Evolutionary conservation across 2,329 filamentous ascomycete genomes (phyloP), one percentile per base, ranked within the genome.

Genomic region (Chaetomiaceae sp.): DNA sequence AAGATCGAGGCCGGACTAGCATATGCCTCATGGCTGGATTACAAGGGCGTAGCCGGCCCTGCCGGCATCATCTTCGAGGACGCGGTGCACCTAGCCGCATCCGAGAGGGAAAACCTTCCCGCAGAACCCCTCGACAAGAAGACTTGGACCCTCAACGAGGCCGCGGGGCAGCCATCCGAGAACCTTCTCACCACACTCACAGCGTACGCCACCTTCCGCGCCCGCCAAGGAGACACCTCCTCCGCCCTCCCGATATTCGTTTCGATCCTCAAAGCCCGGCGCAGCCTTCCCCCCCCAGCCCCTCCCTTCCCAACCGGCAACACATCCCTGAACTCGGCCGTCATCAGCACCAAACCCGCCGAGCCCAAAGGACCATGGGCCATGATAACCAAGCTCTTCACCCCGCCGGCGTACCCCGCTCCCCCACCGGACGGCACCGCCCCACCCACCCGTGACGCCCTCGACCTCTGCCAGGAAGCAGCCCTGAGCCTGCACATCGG

Each of bases 401-500:
- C 61, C 14, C 75, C 79, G 5, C 81, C 86, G 0, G 71, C 76
- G 1, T 95, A 90, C 65, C 90, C 92, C 0, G 69, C 82, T 0
- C 79, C 87, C 0, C 87, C 85, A 0, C 74, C 81, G 0, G 84
- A 88, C 44, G 91, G 91, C 49, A 81, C 86, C 42, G 71, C 80
- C 3, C 77, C 85, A 0, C 82, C 91, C 0, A 71, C 77, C 52
- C 85, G 89, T 42, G 81, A 80, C 51, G 66, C 82, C 9, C 74
- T 78, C 25, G 82, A 88, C 59, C 78, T 80, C 33, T 96, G 91
- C 69, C 86, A 94, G 60, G 91, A 96, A 69, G 90, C 90, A 2
- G 89, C 83, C 0, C 72, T 96, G 13, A 90, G 90, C 76, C 79
- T 90, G 21, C 94, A 96, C 69, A 92, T 97, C 58, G 92, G 92